phyloP scores from a whole-genome alignment of 169 alveolate genomes.

The Eimeria brunetti region DNA sequence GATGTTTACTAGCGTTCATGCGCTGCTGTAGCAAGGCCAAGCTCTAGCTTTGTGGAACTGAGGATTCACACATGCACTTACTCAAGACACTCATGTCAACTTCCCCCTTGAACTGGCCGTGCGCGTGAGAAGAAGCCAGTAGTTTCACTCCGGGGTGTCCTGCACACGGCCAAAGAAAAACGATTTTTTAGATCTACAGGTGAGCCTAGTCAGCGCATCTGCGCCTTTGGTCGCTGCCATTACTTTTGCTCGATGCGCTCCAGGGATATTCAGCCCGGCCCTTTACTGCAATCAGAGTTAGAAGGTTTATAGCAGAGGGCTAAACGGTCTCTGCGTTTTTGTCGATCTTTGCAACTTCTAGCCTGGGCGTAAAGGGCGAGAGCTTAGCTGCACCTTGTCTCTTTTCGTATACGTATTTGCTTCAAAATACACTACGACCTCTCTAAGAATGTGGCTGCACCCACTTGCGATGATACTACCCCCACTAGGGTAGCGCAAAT shows the following conservation, averaged over 20 bases:
- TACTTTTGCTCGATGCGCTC: not conserved
- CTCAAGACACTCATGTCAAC: conserved; percentile 14
- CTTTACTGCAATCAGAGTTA: not conserved
- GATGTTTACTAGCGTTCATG: not conserved
- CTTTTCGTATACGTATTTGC: not conserved
- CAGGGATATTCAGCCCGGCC: not conserved
- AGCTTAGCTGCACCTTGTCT: not conserved
- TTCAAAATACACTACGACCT: not conserved
- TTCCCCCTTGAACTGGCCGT: conserved; percentile 53
- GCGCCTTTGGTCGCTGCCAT: not conserved
- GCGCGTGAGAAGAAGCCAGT: not conserved
- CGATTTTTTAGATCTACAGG: not conserved
- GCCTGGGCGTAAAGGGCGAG: not conserved
- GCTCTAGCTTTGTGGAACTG: not conserved
- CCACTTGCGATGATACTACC: conserved; percentile 32
- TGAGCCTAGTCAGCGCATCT: not conserved
- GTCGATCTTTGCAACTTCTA: not conserved
- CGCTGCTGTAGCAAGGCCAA: not conserved
- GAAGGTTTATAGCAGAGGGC: not conserved
- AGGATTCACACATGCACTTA: not conserved
- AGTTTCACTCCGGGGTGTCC: not conserved
- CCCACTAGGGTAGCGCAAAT: conserved; percentile 49
- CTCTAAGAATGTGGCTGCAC: not conserved
- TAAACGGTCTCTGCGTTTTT: not conserved
- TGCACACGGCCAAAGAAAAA: not conserved